Conservation (phyloP, 1,284 basidiomycete species). For the Anthracocystis walkeri region DNA sequence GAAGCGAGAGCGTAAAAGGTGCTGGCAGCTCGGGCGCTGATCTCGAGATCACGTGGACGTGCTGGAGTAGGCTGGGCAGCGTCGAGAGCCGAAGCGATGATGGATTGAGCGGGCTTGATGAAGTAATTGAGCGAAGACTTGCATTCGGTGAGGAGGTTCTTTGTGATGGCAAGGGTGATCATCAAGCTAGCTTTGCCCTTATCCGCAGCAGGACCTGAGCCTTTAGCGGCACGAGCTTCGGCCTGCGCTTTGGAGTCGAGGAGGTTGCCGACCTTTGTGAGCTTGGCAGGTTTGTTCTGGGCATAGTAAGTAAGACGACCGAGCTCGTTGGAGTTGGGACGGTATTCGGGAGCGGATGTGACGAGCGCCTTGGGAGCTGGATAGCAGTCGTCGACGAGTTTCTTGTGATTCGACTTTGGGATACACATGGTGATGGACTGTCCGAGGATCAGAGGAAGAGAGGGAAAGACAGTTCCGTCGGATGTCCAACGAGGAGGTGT, state of each 20-base stretch:
- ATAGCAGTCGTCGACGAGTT: constrained; percentile 89
- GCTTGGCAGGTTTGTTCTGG: constrained; percentile 87
- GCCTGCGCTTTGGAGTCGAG: constrained; percentile 81
- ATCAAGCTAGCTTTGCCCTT: constrained; percentile 84
- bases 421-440: constrained; percentile 55
- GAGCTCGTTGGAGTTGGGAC: constrained; percentile 78
- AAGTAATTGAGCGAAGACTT: constrained; percentile 86
- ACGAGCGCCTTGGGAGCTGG: constrained; percentile 83
- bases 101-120: constrained; percentile 80
- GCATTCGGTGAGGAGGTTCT: constrained; percentile 88
- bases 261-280: constrained; percentile 85
- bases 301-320: constrained; percentile 93
- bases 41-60: constrained; percentile 78
- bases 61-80: constrained; percentile 71
- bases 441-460: background rate
- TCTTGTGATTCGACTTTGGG: constrained; percentile 84
- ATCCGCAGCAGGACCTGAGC: constrained; percentile 75
- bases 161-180: constrained; percentile 86
- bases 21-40: constrained; percentile 83
- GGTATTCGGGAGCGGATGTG: constrained; percentile 80
- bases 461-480: background rate
- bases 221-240: constrained; percentile 78
- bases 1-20: constrained; percentile 93
- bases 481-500: background rate
- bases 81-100: constrained; percentile 78